These are phyloP conservation scores for Elsinoe batatas DNA, from an alignment of 2,329 filamentous ascomycete species.

Conservation along the genomic window DNA sequence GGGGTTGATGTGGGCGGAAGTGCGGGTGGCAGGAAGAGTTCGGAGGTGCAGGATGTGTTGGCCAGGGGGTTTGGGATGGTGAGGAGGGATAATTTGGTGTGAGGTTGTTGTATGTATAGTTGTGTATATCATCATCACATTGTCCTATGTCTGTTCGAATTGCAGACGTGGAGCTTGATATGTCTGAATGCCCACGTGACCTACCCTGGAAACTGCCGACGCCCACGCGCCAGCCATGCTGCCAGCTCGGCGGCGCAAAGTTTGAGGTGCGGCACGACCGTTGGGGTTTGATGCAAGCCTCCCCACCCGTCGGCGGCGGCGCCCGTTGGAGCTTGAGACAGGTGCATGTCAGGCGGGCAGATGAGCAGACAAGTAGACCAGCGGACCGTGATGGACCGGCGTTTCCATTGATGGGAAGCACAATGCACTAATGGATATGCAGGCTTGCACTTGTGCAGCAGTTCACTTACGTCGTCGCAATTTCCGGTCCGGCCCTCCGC, in stretches of 20 bases:
- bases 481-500: too few relatives aligned
- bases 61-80: slow-evolving; percentile 22
- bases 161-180: too few relatives aligned
- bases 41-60: slow-evolving; percentile 25
- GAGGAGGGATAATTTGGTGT: slow-evolving; percentile 19
- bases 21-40: slow-evolving; percentile 16
- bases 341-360: background rate
- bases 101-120: background rate
- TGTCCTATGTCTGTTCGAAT: too few relatives aligned
- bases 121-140: background rate
- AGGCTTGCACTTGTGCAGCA: too few relatives aligned
- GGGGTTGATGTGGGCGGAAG: slow-evolving; percentile 6
- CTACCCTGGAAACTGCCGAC: too few relatives aligned
- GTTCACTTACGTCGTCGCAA: too few relatives aligned
- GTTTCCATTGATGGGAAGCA: too few relatives aligned
- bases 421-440: too few relatives aligned
- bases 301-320: background rate
- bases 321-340: background rate
- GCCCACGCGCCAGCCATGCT: too few relatives aligned
- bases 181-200: too few relatives aligned
- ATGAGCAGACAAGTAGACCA: background rate
- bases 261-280: background rate
- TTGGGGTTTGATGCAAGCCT: background rate
- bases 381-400: background rate
- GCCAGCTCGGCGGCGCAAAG: too few relatives aligned